A percentile compares a stretch with the other conserved stretches of the same genome.
Conservation (phyloP, 192 early-diverging fungal genomes). For the Podochytrium sp. region DNA sequence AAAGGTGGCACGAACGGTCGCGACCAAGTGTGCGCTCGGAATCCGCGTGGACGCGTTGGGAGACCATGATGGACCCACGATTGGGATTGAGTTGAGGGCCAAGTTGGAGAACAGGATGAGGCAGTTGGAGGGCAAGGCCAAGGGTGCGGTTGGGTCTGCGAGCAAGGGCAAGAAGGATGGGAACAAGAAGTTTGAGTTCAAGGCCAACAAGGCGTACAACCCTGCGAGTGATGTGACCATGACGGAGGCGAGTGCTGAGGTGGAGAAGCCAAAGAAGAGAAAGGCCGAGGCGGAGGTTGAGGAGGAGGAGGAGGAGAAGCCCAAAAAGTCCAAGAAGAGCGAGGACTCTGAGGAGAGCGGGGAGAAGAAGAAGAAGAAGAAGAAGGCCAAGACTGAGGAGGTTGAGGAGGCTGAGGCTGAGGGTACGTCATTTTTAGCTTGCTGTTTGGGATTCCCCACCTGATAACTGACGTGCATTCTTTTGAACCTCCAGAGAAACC, state of each 20-base stretch:
- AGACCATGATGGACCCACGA: constrained; percentile 62
- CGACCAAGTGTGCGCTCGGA: constrained; percentile 88
- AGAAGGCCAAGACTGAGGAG: constrained; percentile 26
- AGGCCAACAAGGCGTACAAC: constrained; percentile 48
- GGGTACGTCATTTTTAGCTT: constrained; percentile 11
- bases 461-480: too few species aligned
- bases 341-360: constrained; percentile 48
- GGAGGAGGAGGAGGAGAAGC: constrained; percentile 45
- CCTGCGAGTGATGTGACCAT: constrained; percentile 47
- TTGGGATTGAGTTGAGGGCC: constrained; percentile 84
- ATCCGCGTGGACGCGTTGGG: constrained; percentile 91
- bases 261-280: constrained; percentile 45
- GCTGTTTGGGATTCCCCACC: too few species aligned
- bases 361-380: constrained; percentile 51
- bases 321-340: constrained; percentile 58
- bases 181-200: constrained; percentile 65
- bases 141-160: constrained; percentile 59
- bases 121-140: constrained; percentile 83
- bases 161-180: constrained; percentile 72
- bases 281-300: constrained; percentile 48
- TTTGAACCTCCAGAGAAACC: constrained; percentile 21
- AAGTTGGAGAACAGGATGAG: constrained; percentile 88
- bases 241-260: constrained; percentile 48
- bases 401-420: constrained; percentile 8
- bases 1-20: constrained; percentile 94